Evolutionary conservation across 805 yeast species (phyloP).

Genomic region (Starmera pachycereana): DNA sequence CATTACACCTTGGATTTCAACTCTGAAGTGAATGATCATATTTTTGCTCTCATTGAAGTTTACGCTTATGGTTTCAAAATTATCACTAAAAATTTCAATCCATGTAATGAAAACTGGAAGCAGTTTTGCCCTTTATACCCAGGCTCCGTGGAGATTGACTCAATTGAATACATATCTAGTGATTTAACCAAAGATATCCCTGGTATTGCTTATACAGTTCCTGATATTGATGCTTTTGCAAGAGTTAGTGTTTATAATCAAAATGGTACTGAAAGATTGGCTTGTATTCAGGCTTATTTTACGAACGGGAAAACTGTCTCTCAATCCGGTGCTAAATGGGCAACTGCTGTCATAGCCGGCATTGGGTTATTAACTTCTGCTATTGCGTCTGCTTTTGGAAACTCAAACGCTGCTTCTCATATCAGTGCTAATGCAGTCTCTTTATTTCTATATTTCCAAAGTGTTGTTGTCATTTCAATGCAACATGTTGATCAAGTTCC

Average conservation of each 20-base stretch:
- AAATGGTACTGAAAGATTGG: slow-evolving; percentile 31
- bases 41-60: slow-evolving; percentile 60
- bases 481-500: slow-evolving; percentile 79
- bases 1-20: slow-evolving; percentile 60
- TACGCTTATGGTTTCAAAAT: slow-evolving; percentile 81
- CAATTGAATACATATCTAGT: slow-evolving; percentile 47
- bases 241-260: slow-evolving; percentile 35
- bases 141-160: slow-evolving; percentile 68
- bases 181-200: slow-evolving; percentile 53
- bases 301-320: slow-evolving; percentile 72
- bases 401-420: slow-evolving; percentile 82
- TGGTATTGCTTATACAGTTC: slow-evolving; percentile 77
- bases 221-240: slow-evolving; percentile 75
- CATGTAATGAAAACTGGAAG: slow-evolving; percentile 59
- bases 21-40: slow-evolving; percentile 55
- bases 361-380: slow-evolving; percentile 80
- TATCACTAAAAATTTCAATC: slow-evolving; percentile 44
- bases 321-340: slow-evolving; percentile 84
- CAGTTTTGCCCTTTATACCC: slow-evolving; percentile 88
- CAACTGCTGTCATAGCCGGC: slow-evolving; percentile 85
- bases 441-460: slow-evolving; percentile 78
- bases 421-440: slow-evolving; percentile 81
- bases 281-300: slow-evolving; percentile 70
- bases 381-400: slow-evolving; percentile 72
- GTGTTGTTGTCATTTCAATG: slow-evolving; percentile 78